Base-by-base conservation (phyloP, 2,329 filamentous ascomycete genomes). In the Diaporthe nobilis region DNA sequence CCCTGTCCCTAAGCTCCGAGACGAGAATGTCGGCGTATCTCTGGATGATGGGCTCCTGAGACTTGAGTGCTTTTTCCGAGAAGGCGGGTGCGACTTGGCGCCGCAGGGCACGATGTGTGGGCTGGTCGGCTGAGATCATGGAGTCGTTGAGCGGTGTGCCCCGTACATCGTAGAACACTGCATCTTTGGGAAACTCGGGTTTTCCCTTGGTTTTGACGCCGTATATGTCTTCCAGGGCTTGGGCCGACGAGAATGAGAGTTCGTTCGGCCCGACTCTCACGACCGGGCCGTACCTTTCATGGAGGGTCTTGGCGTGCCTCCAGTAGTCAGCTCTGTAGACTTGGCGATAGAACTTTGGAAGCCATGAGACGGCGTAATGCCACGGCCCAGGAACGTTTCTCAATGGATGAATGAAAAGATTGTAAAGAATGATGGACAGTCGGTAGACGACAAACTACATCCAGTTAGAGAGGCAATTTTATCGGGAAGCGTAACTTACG, bases 21-120 rank as follows among this genome's bases (percentile, higher is more conserved):
- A 87, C 77, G 58, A 87, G 82, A 28, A 85, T 76, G 58, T 84
- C 80, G 39, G 83, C 82, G 76, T 87, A 85, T 2, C 79, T 81
- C 71, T 82, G 80, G 77, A 87, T 78, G n/a, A 80, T 63, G 4
- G 77, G 74, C 72, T 80, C 78, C 44, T 80, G 79, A 6, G 71
- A 65, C 12, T 77, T 77, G 42, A 80, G 25, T 17, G 75, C 77
- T 10, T 78, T 61, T 15, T 79, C 79, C 25, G 78, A 79, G 65
- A 80, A 80, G 12, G 78, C 79, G 2, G 78, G 79, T 4, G 75
- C 70, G 53, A 80, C 79, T 12, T 79, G 70, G 3, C 77, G 76
- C 13, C 78, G 73, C 3, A 79, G 47, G 10, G 76, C 71, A 31
- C 74, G 22, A 28, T 80, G 79, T 28, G 78, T 74, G 22, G 77